Conservation (phyloP, 164 flowering plant genomes). For the Magnolia kwangsiensis region DNA sequence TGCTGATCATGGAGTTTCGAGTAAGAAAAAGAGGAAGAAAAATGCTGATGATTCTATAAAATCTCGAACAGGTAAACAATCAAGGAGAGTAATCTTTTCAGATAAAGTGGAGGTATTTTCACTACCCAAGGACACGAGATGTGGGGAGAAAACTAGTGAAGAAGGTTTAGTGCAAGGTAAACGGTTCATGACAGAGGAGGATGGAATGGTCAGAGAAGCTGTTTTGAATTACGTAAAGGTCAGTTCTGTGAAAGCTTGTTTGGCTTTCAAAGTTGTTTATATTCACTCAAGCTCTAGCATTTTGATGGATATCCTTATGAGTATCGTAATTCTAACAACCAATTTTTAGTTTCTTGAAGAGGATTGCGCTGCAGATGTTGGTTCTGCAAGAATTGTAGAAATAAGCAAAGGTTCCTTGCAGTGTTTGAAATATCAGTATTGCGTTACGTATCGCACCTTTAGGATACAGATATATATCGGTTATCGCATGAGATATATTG, state of each 20-base stretch:
- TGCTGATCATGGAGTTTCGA: too few relatives aligned
- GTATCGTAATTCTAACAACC: not conserved
- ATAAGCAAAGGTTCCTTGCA: not conserved
- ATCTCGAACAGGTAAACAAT: not conserved
- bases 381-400: not conserved
- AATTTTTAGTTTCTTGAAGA: not conserved
- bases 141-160: not conserved
- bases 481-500: too few relatives aligned
- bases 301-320: not conserved
- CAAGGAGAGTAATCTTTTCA: slow-evolving; percentile 4
- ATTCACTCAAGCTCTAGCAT: not conserved
- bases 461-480: too few relatives aligned
- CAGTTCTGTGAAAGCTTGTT: not conserved
- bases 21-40: not conserved
- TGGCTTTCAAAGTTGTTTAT: not conserved
- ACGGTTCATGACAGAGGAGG: slow-evolving; percentile 1
- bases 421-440: too few relatives aligned
- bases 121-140: not conserved
- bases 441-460: too few relatives aligned
- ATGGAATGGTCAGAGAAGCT: not conserved
- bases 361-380: not conserved
- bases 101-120: not conserved
- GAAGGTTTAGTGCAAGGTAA: slow-evolving; percentile 1
- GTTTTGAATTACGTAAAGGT: not conserved
- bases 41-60: not conserved